Evolutionary conservation across 2,329 filamentous ascomycete species (phyloP).

Genomic region (Dendryphion nanum): DNA sequence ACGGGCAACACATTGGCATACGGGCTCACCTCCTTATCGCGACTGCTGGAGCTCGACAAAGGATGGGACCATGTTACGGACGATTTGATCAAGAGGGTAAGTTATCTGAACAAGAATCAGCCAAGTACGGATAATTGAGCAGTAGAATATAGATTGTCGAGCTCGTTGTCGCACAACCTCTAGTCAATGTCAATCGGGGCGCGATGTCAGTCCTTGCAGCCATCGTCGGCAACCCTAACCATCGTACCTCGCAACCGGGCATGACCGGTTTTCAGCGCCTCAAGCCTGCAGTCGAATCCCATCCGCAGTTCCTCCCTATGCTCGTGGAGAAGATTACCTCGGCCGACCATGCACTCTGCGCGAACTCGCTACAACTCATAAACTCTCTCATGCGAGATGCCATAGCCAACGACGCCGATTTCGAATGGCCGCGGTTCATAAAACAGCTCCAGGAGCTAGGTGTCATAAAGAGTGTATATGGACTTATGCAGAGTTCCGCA

Average conservation of each 20-base stretch:
- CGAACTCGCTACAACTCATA: slow-evolving; percentile 90
- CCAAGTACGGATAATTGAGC: slow-evolving; percentile 8
- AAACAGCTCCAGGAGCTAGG: slow-evolving; percentile 90
- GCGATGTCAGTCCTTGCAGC: slow-evolving; percentile 96
- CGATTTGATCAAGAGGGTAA: slow-evolving; percentile 66
- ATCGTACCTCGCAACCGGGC: slow-evolving; percentile 53
- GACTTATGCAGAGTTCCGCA: slow-evolving; percentile 90
- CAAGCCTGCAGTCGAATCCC: slow-evolving; percentile 85
- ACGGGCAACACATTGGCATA: slow-evolving; percentile 95
- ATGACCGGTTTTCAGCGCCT: slow-evolving; percentile 86
- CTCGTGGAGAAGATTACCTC: slow-evolving; percentile 89
- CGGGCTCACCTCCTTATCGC: slow-evolving; percentile 82
- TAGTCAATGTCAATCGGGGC: slow-evolving; percentile 95
- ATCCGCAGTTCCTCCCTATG: slow-evolving; percentile 92
- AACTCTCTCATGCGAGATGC: slow-evolving; percentile 94
- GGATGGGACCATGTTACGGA: slow-evolving; percentile 88
- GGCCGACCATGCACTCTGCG: slow-evolving; percentile 92
- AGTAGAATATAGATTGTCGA: slow-evolving; percentile 67
- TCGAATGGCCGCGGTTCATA: slow-evolving; percentile 95
- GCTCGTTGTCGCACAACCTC: slow-evolving; percentile 87
- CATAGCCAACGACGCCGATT: slow-evolving; percentile 70
- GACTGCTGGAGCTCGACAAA: slow-evolving; percentile 92
- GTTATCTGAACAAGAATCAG: slow-evolving; percentile 17
- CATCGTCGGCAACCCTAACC: slow-evolving; percentile 81
- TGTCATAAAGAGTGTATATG: slow-evolving; percentile 84